These are phyloP conservation scores for Candida gigantensis DNA, from an alignment of 1,139 yeast genomes.

Conservation along the genomic window DNA sequence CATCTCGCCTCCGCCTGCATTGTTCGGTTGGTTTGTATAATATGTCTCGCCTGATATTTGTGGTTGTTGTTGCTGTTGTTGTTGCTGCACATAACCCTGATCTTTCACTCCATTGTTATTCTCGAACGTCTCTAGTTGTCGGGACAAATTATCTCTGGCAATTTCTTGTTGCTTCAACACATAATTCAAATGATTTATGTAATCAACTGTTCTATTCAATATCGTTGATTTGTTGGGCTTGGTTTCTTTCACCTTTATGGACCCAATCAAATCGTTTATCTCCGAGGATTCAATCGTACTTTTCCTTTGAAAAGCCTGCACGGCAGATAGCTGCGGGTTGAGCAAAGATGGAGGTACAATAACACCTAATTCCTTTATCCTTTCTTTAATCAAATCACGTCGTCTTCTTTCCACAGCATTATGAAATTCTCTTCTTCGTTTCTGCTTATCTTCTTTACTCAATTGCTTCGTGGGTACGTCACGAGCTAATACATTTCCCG, in stretches of 20 bases:
- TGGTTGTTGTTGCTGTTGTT: constrained; percentile 1
- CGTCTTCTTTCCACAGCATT: constrained; percentile 82
- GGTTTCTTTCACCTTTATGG: constrained; percentile 57
- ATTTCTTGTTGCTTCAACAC: constrained; percentile 40
- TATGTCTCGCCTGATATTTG: not conserved
- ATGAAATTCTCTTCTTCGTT: constrained; percentile 73
- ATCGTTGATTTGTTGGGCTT: constrained; percentile 75
- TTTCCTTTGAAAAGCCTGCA: constrained; percentile 47
- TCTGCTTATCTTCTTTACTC: constrained; percentile 68
- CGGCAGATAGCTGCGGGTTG: constrained; percentile 50
- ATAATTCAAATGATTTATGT: constrained; percentile 55
- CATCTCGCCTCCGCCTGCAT: not conserved
- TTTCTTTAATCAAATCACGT: constrained; percentile 73
- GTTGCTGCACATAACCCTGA: not conserved
- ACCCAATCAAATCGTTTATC: constrained; percentile 37
- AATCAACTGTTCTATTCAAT: constrained; percentile 67
- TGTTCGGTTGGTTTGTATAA: constrained; percentile 1
- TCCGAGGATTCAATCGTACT: constrained; percentile 33
- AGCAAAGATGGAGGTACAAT: constrained; percentile 72
- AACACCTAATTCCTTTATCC: constrained; percentile 69
- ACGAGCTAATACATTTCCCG: constrained; percentile 7
- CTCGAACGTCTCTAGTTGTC: constrained; percentile 13
- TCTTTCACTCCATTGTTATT: constrained; percentile 1
- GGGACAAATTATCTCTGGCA: constrained; percentile 7
- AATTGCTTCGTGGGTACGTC: constrained; percentile 43